Conservation (phyloP, 495 filamentous ascomycete genomes). For the Friedmanniomyces endolithicus region DNA sequence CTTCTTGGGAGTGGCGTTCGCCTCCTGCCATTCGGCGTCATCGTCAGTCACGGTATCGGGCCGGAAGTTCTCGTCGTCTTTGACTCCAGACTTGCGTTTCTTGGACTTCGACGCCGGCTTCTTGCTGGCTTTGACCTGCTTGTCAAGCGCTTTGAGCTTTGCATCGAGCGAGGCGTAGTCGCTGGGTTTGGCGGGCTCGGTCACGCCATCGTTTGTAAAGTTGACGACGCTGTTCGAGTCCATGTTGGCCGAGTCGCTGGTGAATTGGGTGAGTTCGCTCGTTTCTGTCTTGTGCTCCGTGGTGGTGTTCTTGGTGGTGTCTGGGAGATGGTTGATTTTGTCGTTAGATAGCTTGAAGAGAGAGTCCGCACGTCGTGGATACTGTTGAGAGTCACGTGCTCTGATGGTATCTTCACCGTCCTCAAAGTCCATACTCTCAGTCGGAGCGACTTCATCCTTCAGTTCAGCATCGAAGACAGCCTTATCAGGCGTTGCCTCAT, state of each 20-base stretch:
- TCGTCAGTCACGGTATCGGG: conserved; percentile 17
- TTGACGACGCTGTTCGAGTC: conserved; percentile 1
- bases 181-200: background rate
- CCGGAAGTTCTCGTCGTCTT: conserved; percentile 21
- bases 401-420: conserved; percentile 11
- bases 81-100: conserved; percentile 23
- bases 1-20: conserved; percentile 9
- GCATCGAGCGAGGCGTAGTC: conserved; percentile 17
- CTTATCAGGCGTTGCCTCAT: conserved; percentile 1
- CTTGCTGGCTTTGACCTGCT: conserved; percentile 6
- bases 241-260: conserved; percentile 1
- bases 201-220: background rate
- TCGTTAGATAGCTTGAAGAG: conserved; percentile 11
- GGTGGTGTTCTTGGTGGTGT: background rate
- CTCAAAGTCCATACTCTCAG: background rate
- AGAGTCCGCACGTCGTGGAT: conserved; percentile 13
- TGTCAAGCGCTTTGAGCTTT: conserved; percentile 21
- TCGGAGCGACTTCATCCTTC: background rate
- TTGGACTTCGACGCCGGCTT: conserved; percentile 13
- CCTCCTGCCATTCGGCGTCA: conserved; percentile 18
- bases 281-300: background rate
- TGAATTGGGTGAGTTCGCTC: background rate
- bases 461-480: background rate
- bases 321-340: background rate
- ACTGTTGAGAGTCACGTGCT: background rate